Base-by-base conservation (phyloP, 1,139 yeast genomes). In the Pichia sp. region DNA sequence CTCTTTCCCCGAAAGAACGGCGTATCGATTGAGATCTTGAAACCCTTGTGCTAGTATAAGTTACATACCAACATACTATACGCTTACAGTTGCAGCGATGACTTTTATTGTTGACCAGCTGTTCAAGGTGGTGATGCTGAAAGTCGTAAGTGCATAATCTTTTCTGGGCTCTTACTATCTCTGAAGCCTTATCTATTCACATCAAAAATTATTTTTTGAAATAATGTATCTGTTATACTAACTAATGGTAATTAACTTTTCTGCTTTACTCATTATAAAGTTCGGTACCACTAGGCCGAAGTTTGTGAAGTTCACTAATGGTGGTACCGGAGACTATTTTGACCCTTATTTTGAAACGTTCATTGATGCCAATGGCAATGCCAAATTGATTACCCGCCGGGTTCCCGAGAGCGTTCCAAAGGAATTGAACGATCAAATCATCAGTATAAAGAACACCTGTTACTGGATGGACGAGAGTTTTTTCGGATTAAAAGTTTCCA, bases 391-490 rank as follows among this genome's bases (percentile, higher is more conserved):
- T 18, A 26, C 34, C 3, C 37, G 55, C 9, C 46, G 45, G 28
- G 21, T 49, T 19, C 55, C 56, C 6, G 25, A 19, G 3, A 30
- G 46, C 13, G 16, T 48, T 1, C 50, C 55, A 8, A 12, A n/a
- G 4, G 51, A 50, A 22, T 10, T 42, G 7, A 26, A 21, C 2
- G 16, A 10, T 2, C 28, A 40, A 2, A 19, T 49, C 6, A 2
- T 26, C 7, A 30, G 19, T 1, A 46, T 54, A n/a, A 75, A 81
- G 60, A 71, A 80, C 47, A 73, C 80, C 53, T 91, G 87, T 2
- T 84, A 85, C 63, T 72, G 82, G 48, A 68, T 85, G 57, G 95
- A 87, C 63, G 74, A 83, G 63, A 74, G 78, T 52, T 54, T 83
- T 45, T 80, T 86, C 64, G 93, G 95, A 0, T 63, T 82, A 26